A percentile compares a stretch with the other conserved stretches of the same genome.
Evolutionary conservation across 495 filamentous ascomycete genomes (phyloP).

Genomic region (Tetracladium setigerum): DNA sequence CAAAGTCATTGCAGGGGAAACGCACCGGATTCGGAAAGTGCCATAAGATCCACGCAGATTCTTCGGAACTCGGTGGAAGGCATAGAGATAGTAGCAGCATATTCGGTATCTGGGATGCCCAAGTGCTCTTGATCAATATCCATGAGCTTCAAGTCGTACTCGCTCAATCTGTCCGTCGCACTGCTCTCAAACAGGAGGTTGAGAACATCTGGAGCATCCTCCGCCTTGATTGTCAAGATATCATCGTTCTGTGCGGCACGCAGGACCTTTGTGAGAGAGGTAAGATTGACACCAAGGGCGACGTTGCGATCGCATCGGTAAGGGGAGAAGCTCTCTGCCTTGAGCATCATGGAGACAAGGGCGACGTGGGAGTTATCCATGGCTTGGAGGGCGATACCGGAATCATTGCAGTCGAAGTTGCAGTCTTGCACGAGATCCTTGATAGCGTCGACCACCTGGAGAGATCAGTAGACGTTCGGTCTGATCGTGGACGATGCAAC

Average conservation of each 20-base stretch:
- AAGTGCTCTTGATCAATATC: slow-evolving; percentile 99
- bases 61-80: slow-evolving; percentile 86
- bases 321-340: slow-evolving; percentile 88
- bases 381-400: slow-evolving; percentile 93
- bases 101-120: slow-evolving; percentile 97
- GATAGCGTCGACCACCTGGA: slow-evolving; percentile 93
- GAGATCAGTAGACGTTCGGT: slow-evolving; percentile 1
- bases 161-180: slow-evolving; percentile 83
- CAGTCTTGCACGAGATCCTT: slow-evolving; percentile 99
- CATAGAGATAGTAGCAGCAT: slow-evolving; percentile 86
- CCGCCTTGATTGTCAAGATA: slow-evolving; percentile 91
- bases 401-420: slow-evolving; percentile 99
- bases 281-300: slow-evolving; percentile 93
- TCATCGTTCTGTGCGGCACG: slow-evolving; percentile 92
- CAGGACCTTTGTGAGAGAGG: slow-evolving; percentile 94
- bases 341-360: slow-evolving; percentile 97
- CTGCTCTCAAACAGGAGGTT: slow-evolving; percentile 94
- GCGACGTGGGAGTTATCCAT: slow-evolving; percentile 99
- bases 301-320: slow-evolving; percentile 99
- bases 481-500: slow-evolving; percentile 8
- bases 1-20: slow-evolving; percentile 2
- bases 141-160: slow-evolving; percentile 99
- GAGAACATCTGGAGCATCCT: slow-evolving; percentile 89
- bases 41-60: slow-evolving; percentile 86
- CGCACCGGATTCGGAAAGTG: slow-evolving; percentile 89